These are phyloP conservation scores for Ustilago hordei DNA, from an alignment of 1,284 basidiomycete species.

Conservation along the genomic window DNA sequence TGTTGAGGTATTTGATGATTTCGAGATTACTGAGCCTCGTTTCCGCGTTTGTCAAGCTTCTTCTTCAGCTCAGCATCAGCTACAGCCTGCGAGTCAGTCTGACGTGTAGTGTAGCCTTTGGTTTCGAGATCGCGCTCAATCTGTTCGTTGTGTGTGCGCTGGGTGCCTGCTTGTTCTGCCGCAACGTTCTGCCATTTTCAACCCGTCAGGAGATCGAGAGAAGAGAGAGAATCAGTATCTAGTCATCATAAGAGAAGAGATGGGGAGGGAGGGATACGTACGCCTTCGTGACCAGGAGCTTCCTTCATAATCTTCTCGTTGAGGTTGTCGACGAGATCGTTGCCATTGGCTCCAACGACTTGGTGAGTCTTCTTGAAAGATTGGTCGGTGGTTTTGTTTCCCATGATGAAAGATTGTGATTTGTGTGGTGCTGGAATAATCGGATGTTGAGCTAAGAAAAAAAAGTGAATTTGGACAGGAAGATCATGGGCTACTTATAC, in stretches of 20 bases:
- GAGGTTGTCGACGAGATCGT: constrained; percentile 44
- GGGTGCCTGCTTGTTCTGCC: constrained; percentile 22
- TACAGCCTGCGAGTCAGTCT: constrained; percentile 27
- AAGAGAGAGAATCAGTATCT: not conserved
- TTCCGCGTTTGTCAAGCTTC: constrained; percentile 49
- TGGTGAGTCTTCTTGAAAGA: constrained; percentile 52
- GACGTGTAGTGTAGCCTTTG: constrained; percentile 44
- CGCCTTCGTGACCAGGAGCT: constrained; percentile 48
- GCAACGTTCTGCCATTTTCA: constrained; percentile 28
- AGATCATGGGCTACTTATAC: not conserved
- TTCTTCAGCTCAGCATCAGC: constrained; percentile 36
- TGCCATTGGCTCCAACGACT: constrained; percentile 47
- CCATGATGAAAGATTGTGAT: constrained; percentile 14
- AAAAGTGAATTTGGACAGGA: not conserved
- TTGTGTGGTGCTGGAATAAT: not conserved
- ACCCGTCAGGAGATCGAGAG: too few relatives aligned
- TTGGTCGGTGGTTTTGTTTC: constrained; percentile 42
- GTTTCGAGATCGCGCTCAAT: constrained; percentile 41
- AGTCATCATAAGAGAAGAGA: not conserved
- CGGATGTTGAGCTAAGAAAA: not conserved
- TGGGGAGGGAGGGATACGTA: constrained; percentile 9
- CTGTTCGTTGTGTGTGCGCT: constrained; percentile 37
- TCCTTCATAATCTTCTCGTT: constrained; percentile 45
- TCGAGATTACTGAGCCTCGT: constrained; percentile 27
- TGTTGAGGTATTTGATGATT: not conserved